Percentiles rank a stretch among this genome's conserved stretches.
phyloP scores from a whole-genome alignment of 768 basidiomycete species.

The Exidia glandulosa region DNA sequence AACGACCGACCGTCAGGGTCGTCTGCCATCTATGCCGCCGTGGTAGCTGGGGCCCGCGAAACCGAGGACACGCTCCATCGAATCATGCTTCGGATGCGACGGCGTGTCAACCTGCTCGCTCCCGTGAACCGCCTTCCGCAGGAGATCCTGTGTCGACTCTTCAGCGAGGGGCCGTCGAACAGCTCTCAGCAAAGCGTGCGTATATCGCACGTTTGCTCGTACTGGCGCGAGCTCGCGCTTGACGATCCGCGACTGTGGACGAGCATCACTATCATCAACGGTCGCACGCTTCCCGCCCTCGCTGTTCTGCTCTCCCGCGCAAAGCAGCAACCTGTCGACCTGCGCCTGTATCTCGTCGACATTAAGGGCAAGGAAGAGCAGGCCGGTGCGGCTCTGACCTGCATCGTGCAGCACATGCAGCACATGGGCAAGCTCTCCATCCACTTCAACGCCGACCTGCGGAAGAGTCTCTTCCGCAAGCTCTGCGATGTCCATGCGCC shows the following conservation, averaged over 20 bases:
- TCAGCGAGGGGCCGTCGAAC: neutral
- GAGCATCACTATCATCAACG: neutral
- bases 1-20: neutral
- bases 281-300: neutral
- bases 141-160: neutral
- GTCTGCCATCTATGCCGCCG: neutral
- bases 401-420: neutral
- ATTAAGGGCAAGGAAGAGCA: neutral
- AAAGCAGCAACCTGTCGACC: neutral
- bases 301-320: neutral
- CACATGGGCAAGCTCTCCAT: neutral
- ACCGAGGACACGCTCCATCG: neutral
- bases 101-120: neutral
- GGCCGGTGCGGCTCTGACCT: neutral
- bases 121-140: neutral
- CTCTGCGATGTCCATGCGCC: neutral
- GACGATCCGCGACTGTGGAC: conserved; percentile 1
- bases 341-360: neutral
- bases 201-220: conserved; percentile 2
- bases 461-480: neutral
- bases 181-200: conserved; percentile 6
- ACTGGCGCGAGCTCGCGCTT: conserved; percentile 4
- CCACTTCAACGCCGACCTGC: neutral
- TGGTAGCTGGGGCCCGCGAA: neutral
- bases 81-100: neutral